Evolutionary conservation across 192 early-diverging fungal species (phyloP), one percentile per base, ranked within the genome.

Genomic region (Linnemannia zychae): DNA sequence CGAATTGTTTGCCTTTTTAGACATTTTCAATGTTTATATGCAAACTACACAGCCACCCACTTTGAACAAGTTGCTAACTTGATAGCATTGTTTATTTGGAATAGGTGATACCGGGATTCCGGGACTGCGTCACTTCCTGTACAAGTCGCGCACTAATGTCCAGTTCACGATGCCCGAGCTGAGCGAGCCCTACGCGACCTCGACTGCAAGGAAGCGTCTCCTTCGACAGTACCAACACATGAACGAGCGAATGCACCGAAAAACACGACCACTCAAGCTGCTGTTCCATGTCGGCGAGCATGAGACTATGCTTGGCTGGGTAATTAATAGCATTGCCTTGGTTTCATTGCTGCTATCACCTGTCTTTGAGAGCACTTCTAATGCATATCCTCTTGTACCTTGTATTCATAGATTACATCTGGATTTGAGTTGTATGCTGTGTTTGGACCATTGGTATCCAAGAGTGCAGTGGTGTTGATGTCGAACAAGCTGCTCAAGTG

Each of bases 361-460:
- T n/a, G n/a, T n/a, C n/a, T n/a, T n/a, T n/a, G n/a, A n/a, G n/a
- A n/a, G n/a, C n/a, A n/a, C 3, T 53, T 47, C 31, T 60, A 17
- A 34, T 20, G n/a, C 31, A 37, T 48, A 36, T 74, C 52, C 33
- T 7, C 28, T 72, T 57, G 52, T 3, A 50, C 53, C 24, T 28
- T 28, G 24, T 33, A 4, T 17, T 24, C 40, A 70, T 76, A 94
- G 90, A 92, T 92, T 44, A 90, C 93, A 17, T 79, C 89, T 18
- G 78, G 86, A 1, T 96, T 95, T 86, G 95, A 95, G 85, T 75
- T 96, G 9, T 96, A 95, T 84, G 94, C 91, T 0, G 90, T 92
- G 5, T 93, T 94, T 76, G 87, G 87, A 22, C 91, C 94, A 0
- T 52, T 89, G 18, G 90, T 94, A 20, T 89, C 92, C 5, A 95